Evolutionary conservation across 768 basidiomycete species (phyloP).

Genomic region (Pleurotus djamor): DNA sequence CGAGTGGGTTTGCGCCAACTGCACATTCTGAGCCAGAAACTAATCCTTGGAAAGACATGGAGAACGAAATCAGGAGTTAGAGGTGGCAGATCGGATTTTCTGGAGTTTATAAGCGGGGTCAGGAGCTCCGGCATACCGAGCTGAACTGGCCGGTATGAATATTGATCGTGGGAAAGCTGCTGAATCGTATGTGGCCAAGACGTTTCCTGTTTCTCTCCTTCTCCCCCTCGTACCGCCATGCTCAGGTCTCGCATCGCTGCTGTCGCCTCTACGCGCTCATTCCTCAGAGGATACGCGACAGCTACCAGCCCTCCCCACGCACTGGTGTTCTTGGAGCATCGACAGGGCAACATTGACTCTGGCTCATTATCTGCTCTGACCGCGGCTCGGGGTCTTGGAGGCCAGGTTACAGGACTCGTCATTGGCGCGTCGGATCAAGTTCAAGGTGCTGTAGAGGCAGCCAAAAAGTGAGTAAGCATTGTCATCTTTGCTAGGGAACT

Average conservation of each 20-base stretch:
- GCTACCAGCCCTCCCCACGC: slow-evolving; percentile 58
- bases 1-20: slow-evolving; percentile 78
- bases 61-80: background rate
- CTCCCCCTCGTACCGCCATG: slow-evolving; percentile 4
- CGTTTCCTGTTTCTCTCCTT: background rate
- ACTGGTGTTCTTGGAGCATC: slow-evolving; percentile 90
- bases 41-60: slow-evolving; percentile 76
- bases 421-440: slow-evolving; percentile 72
- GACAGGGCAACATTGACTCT: slow-evolving; percentile 76
- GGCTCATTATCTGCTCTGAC: slow-evolving; percentile 89
- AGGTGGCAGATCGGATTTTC: background rate
- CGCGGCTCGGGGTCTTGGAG: slow-evolving; percentile 84
- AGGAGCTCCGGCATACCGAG: background rate
- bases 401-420: slow-evolving; percentile 78
- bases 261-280: slow-evolving; percentile 4
- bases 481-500: background rate
- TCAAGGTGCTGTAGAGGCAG: slow-evolving; percentile 62
- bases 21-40: slow-evolving; percentile 92
- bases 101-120: slow-evolving; percentile 5
- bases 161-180: background rate
- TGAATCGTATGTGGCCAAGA: too few relatives aligned
- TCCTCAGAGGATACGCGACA: slow-evolving; percentile 54
- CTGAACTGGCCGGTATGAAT: background rate
- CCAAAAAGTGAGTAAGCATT: slow-evolving; percentile 69
- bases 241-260: slow-evolving; percentile 2